Percentiles rank a stretch among this genome's conserved stretches.
These are phyloP conservation scores for Bassia scoparia DNA, from an alignment of 148 eudicot genomes.

Conservation along the genomic window DNA sequence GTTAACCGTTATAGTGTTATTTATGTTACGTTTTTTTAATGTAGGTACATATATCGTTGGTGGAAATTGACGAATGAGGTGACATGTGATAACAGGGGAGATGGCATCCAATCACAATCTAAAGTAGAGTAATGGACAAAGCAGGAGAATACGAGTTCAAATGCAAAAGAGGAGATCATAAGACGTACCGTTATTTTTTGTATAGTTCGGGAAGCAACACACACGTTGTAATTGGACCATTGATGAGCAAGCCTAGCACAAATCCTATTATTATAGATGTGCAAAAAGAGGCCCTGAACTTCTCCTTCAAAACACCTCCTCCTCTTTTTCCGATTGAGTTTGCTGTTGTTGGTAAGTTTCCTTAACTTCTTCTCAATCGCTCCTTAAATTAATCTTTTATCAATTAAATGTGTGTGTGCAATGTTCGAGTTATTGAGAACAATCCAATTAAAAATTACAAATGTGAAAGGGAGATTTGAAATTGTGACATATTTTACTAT, in stretches of 20 bases:
- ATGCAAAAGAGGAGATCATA: slow-evolving; percentile 44
- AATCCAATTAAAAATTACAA: no score
- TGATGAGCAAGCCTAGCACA: slow-evolving; percentile 57
- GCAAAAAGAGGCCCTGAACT: slow-evolving; percentile 60
- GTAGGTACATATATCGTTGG: slow-evolving; percentile 79
- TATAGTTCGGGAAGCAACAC: slow-evolving; percentile 65
- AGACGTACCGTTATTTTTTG: slow-evolving; percentile 48
- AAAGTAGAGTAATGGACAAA: slow-evolving; percentile 54
- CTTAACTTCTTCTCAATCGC: not conserved
- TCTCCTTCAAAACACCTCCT: slow-evolving; percentile 67
- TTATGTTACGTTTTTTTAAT: no score
- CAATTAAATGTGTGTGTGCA: not conserved
- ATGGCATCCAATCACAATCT: slow-evolving; percentile 27
- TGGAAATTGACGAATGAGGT: slow-evolving; percentile 57
- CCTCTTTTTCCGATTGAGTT: slow-evolving; percentile 57
- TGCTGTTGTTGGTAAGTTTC: slow-evolving; percentile 51
- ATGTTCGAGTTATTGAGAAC: no score
- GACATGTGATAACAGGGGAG: slow-evolving; percentile 59
- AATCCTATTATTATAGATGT: slow-evolving; percentile 63
- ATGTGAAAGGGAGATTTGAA: no score
- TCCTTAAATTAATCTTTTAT: not conserved
- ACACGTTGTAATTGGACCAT: slow-evolving; percentile 61
- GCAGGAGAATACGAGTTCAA: slow-evolving; percentile 36
- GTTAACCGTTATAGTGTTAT: no score
- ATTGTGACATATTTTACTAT: no score